phyloP scores from a whole-genome alignment of 306 rosid genomes.

The Canavalia ensiformis region DNA sequence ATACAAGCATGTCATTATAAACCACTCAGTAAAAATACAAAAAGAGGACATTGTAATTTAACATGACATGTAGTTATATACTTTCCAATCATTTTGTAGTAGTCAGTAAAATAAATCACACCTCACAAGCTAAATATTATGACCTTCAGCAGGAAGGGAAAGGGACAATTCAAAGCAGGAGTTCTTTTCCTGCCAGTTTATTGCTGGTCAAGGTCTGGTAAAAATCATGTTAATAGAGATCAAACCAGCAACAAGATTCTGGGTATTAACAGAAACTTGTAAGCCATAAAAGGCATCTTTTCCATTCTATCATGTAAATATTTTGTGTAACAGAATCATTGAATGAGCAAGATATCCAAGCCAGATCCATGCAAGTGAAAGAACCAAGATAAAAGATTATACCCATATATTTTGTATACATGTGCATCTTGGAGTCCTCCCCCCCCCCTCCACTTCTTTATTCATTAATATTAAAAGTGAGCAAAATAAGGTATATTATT shows the following conservation, averaged over 20 bases:
- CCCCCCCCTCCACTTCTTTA: background rate
- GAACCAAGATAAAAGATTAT: slow-evolving; percentile 6
- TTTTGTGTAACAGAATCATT: background rate
- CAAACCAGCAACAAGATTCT: slow-evolving; percentile 28
- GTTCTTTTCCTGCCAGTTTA: background rate
- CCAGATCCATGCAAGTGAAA: slow-evolving; percentile 18
- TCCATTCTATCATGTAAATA: background rate
- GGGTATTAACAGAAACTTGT: background rate
- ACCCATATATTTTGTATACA: background rate
- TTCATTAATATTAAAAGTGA: slow-evolving; percentile 1
- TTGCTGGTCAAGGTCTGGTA: background rate
- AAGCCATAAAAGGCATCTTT: slow-evolving; percentile 10
- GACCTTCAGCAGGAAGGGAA: slow-evolving; percentile 24
- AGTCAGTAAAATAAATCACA: slow-evolving; percentile 26
- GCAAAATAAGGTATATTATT: background rate
- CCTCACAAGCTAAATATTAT: slow-evolving; percentile 30
- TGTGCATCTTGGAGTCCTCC: slow-evolving; percentile 7
- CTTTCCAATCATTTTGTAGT: slow-evolving; percentile 1
- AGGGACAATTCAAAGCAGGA: background rate
- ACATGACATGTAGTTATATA: slow-evolving; percentile 27
- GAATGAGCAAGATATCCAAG: slow-evolving; percentile 3
- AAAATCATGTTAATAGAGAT: slow-evolving; percentile 5
- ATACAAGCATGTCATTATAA: slow-evolving; percentile 23
- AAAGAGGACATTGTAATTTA: slow-evolving; percentile 2
- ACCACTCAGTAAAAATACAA: slow-evolving; percentile 14